phyloP scores from a whole-genome alignment of 192 early-diverging fungal species.

The Linnemannia schmuckeri region DNA sequence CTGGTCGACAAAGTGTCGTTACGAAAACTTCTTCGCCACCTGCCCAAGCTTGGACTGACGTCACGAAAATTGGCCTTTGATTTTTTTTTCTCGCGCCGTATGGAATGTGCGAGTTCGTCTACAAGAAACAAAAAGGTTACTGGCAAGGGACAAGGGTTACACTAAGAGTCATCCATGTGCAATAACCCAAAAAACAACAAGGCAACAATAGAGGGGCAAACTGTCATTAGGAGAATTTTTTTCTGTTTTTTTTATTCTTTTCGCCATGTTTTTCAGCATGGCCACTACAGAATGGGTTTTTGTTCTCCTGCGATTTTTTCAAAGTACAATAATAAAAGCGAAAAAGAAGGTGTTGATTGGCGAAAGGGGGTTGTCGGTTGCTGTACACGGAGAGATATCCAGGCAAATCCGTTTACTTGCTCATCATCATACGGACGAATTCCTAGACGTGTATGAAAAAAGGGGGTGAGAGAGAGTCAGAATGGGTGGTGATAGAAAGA shows the following conservation, averaged over 20 bases:
- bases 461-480: background rate
- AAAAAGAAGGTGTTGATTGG: too few species aligned
- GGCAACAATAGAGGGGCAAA: background rate
- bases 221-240: background rate
- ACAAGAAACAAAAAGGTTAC: background rate
- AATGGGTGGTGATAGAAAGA: background rate
- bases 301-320: too few species aligned
- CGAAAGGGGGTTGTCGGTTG: too few species aligned
- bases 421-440: slow-evolving; percentile 76
- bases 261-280: background rate
- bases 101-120: background rate
- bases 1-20: too few species aligned
- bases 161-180: background rate
- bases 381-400: background rate
- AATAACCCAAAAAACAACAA: background rate
- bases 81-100: too few species aligned
- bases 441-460: slow-evolving; percentile 51
- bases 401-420: slow-evolving; percentile 36
- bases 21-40: too few species aligned
- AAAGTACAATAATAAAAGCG: too few species aligned
- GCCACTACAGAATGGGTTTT: background rate
- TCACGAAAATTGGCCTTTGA: too few species aligned
- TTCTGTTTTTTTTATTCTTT: background rate
- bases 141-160: background rate
- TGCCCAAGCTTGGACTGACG: too few species aligned